Evolutionary conservation across 2,329 filamentous ascomycete species (phyloP).

Genomic region (Didymella lethalis): DNA sequence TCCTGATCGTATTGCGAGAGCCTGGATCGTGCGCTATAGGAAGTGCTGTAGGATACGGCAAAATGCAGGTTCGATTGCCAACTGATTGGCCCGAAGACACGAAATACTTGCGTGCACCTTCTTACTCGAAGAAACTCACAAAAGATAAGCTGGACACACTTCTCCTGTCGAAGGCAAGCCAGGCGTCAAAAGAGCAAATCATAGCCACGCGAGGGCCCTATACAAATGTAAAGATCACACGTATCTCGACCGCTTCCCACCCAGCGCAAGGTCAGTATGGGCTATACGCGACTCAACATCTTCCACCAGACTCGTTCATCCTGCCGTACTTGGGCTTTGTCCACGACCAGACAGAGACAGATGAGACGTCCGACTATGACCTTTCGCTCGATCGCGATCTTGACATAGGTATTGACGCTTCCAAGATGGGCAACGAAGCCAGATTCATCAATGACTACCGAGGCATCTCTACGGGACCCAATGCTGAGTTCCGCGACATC

Average conservation of each 20-base stretch:
- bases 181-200: constrained; percentile 26
- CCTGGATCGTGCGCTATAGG: not conserved
- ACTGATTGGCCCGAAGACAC: constrained; percentile 42
- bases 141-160: constrained; percentile 35
- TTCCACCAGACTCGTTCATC: constrained; percentile 57
- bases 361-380: constrained; percentile 60
- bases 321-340: constrained; percentile 60
- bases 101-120: constrained; percentile 40
- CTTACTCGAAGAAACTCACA: constrained; percentile 44
- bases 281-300: constrained; percentile 56
- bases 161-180: constrained; percentile 29
- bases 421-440: constrained; percentile 59
- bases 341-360: constrained; percentile 54
- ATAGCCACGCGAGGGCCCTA: constrained; percentile 40
- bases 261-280: constrained; percentile 59
- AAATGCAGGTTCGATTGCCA: constrained; percentile 26
- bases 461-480: constrained; percentile 53
- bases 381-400: constrained; percentile 60
- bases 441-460: constrained; percentile 64
- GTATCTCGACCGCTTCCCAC: constrained; percentile 53
- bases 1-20: not conserved
- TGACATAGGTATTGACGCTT: constrained; percentile 59
- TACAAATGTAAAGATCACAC: constrained; percentile 52
- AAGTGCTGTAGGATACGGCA: not conserved
- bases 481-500: constrained; percentile 56